These are phyloP conservation scores for Nakazawaea peltata DNA, from an alignment of 805 yeast genomes.

Conservation along the genomic window DNA sequence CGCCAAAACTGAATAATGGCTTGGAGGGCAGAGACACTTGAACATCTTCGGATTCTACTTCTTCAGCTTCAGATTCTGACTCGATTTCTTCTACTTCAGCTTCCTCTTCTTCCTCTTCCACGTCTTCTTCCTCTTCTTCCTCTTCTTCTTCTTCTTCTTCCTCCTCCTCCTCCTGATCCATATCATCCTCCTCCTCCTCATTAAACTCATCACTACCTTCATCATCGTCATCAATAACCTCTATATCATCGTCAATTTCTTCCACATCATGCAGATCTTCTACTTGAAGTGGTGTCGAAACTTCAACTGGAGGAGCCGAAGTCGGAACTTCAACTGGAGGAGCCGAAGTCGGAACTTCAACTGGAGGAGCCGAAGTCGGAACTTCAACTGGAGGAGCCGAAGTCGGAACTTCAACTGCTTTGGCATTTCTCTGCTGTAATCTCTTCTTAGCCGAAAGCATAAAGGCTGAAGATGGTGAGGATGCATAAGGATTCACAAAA, in stretches of 20 bases:
- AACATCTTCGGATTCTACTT: not conserved
- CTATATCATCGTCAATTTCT: not conserved
- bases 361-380: too few species aligned
- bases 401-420: too few species aligned
- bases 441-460: slow-evolving; percentile 6
- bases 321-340: too few species aligned
- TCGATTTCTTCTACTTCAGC: not conserved
- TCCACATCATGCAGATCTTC: not conserved
- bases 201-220: not conserved
- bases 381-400: too few species aligned
- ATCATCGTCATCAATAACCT: not conserved
- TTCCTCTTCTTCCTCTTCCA: slow-evolving; percentile 1
- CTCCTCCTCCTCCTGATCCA: slow-evolving; percentile 1
- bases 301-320: too few species aligned
- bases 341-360: too few species aligned
- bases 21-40: not conserved
- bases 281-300: not conserved
- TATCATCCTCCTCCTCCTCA: slow-evolving; percentile 1
- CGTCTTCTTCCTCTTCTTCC: slow-evolving; percentile 1
- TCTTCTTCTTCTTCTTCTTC: slow-evolving; percentile 2
- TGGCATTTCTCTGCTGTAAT: too few species aligned
- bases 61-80: not conserved
- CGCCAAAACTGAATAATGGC: too few species aligned
- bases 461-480: slow-evolving; percentile 8
- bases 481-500: slow-evolving; percentile 9